Evolutionary conservation across 768 basidiomycete genomes (phyloP).

Genomic region (Leccinum aurantiacum): DNA sequence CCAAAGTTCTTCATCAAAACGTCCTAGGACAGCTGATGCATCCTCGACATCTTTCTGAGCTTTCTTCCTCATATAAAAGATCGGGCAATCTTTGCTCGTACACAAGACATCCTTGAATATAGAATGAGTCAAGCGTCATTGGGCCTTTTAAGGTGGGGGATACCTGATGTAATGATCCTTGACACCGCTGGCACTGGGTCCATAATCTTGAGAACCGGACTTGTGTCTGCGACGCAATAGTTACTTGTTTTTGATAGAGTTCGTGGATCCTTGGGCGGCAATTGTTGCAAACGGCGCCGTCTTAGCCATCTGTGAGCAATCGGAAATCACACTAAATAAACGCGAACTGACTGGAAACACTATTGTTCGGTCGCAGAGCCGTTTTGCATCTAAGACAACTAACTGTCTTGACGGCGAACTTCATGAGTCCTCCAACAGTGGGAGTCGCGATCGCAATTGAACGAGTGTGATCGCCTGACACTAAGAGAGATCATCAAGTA

Average conservation of each 20-base stretch:
- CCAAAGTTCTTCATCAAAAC: constrained; percentile 81
- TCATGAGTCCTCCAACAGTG: constrained; percentile 96
- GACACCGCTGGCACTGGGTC: constrained; percentile 99
- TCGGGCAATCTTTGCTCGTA: constrained; percentile 96
- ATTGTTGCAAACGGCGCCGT: constrained; percentile 93
- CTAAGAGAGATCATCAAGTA: constrained; percentile 42
- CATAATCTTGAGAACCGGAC: constrained; percentile 92
- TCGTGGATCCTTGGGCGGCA: constrained; percentile 85
- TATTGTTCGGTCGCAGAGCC: constrained; percentile 74
- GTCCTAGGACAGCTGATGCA: constrained; percentile 69
- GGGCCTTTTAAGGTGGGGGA: background rate
- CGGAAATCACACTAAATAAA: background rate
- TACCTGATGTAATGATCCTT: constrained; percentile 95
- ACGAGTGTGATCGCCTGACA: constrained; percentile 94
- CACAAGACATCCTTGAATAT: constrained; percentile 84
- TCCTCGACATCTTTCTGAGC: constrained; percentile 98
- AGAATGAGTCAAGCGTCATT: background rate
- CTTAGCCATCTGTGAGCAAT: constrained; percentile 39
- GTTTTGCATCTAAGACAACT: constrained; percentile 98
- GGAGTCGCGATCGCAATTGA: constrained; percentile 97
- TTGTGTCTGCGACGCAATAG: constrained; percentile 73
- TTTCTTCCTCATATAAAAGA: constrained; percentile 98
- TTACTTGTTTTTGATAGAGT: constrained; percentile 88
- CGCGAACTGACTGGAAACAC: constrained; percentile 56
- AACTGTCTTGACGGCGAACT: constrained; percentile 93